Percentiles rank a stretch among this genome's conserved stretches.
phyloP scores from a whole-genome alignment of 208 protist species.

The Herpetomonas tarakana region DNA sequence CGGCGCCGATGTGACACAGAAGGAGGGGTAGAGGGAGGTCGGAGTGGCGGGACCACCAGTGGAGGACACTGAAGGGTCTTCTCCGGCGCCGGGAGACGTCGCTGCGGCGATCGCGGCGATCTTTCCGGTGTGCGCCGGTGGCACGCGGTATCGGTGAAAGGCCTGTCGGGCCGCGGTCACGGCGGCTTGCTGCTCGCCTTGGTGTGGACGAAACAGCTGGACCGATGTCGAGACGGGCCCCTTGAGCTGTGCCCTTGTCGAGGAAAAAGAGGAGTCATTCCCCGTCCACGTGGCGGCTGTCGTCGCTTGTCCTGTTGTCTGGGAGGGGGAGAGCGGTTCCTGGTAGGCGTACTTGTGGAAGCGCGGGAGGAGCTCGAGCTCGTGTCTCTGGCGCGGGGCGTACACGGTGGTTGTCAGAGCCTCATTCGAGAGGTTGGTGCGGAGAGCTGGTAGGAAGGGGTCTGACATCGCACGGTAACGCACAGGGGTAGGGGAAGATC shows the following conservation, averaged over 20 bases:
- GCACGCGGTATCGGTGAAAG: no score
- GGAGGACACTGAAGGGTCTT: no score
- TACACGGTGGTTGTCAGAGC: slow-evolving; percentile 8
- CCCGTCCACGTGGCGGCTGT: no score
- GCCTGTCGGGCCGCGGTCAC: neutral
- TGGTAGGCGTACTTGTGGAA: slow-evolving; percentile 13
- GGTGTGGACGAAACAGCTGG: neutral
- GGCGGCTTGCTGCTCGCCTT: neutral
- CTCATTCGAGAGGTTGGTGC: neutral
- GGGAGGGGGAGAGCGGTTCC: slow-evolving; percentile 4
- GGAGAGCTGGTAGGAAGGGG: neutral
- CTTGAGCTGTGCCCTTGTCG: no score
- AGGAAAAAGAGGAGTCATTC: neutral
- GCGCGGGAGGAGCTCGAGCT: slow-evolving; percentile 12
- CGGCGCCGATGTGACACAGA: no score
- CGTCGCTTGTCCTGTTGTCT: neutral
- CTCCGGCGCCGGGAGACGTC: no score
- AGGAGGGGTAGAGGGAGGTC: no score
- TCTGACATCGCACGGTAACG: no score
- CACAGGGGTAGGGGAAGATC: slow-evolving; percentile 4
- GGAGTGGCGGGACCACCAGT: no score
- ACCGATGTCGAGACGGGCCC: no score
- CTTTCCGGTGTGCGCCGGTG: no score
- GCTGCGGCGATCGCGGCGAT: no score
- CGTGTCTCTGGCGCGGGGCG: neutral